These are phyloP conservation scores for Candida wancherniae DNA, from an alignment of 805 yeast species.

Conservation along the genomic window DNA sequence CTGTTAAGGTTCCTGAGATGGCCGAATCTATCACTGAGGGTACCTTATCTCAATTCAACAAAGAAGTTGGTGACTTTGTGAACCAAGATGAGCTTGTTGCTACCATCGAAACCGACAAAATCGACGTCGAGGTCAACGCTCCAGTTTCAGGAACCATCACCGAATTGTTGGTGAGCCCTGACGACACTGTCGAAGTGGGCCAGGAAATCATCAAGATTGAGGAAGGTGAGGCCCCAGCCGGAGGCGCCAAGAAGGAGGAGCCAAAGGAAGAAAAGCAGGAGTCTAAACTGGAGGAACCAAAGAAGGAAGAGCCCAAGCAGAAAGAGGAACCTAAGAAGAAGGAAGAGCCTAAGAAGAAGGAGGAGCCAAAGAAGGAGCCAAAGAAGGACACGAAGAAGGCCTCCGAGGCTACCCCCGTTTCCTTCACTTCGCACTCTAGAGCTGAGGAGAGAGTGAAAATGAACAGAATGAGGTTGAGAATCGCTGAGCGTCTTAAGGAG, in stretches of 20 bases:
- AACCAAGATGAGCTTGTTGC: slow-evolving; percentile 86
- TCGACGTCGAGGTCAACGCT: slow-evolving; percentile 94
- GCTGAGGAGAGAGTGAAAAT: slow-evolving; percentile 88
- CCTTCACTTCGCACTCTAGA: slow-evolving; percentile 61
- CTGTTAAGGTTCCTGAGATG: slow-evolving; percentile 94
- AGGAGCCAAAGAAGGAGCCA: slow-evolving; percentile 31
- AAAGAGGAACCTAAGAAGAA: slow-evolving; percentile 19
- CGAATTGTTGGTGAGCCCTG: slow-evolving; percentile 76
- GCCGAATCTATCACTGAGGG: slow-evolving; percentile 99
- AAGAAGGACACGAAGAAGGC: slow-evolving; percentile 12
- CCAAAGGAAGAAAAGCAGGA: slow-evolving; percentile 22
- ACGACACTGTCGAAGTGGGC: slow-evolving; percentile 93
- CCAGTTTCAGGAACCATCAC: slow-evolving; percentile 88
- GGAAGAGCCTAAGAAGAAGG: slow-evolving; percentile 26
- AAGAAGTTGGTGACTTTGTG: slow-evolving; percentile 84
- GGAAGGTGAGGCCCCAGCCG: slow-evolving; percentile 42
- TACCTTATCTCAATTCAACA: slow-evolving; percentile 64
- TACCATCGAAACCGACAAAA: slow-evolving; percentile 96
- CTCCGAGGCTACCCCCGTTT: slow-evolving; percentile 16
- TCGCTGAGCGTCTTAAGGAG: slow-evolving; percentile 98
- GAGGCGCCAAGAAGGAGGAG: slow-evolving; percentile 23
- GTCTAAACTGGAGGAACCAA: slow-evolving; percentile 20
- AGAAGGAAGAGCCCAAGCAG: slow-evolving; percentile 13
- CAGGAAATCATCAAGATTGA: slow-evolving; percentile 87
- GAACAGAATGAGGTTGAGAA: slow-evolving; percentile 99